These are phyloP conservation scores for Hericium rajendrae DNA, from an alignment of 768 basidiomycete species.

Conservation along the genomic window DNA sequence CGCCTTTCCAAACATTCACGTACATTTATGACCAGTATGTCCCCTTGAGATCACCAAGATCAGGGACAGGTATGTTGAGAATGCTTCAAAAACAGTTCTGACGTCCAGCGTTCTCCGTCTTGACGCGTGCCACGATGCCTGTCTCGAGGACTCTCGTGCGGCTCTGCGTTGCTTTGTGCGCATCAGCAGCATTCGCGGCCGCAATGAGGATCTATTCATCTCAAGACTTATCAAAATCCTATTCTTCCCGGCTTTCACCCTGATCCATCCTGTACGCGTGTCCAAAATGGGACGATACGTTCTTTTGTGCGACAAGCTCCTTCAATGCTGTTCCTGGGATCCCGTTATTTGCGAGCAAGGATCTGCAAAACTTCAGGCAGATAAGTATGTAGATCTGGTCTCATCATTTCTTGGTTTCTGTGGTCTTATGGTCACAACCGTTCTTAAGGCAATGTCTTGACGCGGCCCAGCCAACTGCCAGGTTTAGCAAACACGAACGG, in stretches of 20 bases:
- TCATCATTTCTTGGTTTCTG: not conserved
- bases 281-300: constrained; percentile 17
- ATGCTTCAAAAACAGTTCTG: too few species aligned
- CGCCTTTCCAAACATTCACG: too few species aligned
- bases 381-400: constrained; percentile 17
- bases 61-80: too few species aligned
- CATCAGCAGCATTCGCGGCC: not conserved
- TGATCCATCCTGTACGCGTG: constrained; percentile 25
- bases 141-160: too few species aligned
- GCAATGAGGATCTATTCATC: not conserved
- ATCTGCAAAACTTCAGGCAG: constrained; percentile 23
- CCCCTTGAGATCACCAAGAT: too few species aligned
- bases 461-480: constrained; percentile 11
- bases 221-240: constrained; percentile 1
- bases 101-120: too few species aligned
- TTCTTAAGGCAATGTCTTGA: constrained; percentile 13
- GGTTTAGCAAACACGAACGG: constrained; percentile 11
- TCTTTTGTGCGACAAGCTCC: constrained; percentile 25
- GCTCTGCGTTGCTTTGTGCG: too few species aligned
- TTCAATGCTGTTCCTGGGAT: constrained; percentile 28
- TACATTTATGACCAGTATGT: too few species aligned
- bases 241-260: constrained; percentile 21
- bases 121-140: too few species aligned
- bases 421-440: not conserved
- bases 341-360: constrained; percentile 24